A percentile compares a stretch with the other conserved stretches of the same genome.
Evolutionary conservation across 495 filamentous ascomycete genomes (phyloP).

Genomic region (Penicillium crystallinum): DNA sequence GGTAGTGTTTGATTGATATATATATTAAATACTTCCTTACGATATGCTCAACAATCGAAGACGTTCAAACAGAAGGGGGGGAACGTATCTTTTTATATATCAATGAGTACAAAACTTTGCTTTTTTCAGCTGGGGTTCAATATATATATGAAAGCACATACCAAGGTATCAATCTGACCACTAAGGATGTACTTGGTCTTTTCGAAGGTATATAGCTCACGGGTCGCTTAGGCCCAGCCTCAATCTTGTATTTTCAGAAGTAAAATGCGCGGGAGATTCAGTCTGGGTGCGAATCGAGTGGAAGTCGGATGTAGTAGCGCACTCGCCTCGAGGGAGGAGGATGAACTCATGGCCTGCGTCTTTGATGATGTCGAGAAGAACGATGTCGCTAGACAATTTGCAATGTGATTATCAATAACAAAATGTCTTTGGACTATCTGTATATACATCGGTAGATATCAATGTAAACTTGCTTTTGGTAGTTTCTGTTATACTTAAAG

Average conservation of each 20-base stretch:
- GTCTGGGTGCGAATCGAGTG: conserved; percentile 29
- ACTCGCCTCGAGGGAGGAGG: conserved; percentile 25
- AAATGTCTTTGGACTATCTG: neutral
- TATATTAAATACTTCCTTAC: too few species aligned
- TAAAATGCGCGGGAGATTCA: conserved; percentile 23
- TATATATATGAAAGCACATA: conserved; percentile 4
- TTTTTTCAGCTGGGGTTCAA: neutral
- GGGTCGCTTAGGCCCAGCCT: conserved; percentile 23
- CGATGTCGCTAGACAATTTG: conserved; percentile 22
- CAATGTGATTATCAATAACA: neutral
- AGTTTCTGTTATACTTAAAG: too few species aligned
- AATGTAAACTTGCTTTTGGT: conserved; percentile 3
- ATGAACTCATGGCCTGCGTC: conserved; percentile 30
- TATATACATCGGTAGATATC: too few species aligned
- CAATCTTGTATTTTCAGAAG: conserved; percentile 32
- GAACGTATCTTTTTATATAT: too few species aligned
- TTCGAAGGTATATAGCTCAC: conserved; percentile 26
- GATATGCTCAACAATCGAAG: too few species aligned
- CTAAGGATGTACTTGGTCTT: conserved; percentile 30
- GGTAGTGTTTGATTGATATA: too few species aligned
- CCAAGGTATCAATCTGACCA: conserved; percentile 30
- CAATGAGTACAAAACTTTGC: too few species aligned
- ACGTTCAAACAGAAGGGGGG: too few species aligned
- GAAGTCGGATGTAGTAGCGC: conserved; percentile 28
- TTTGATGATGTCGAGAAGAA: conserved; percentile 31